Evolutionary conservation across 805 yeast species (phyloP), one percentile per base, ranked within the genome.

Genomic region (Saturnispora diversa): DNA sequence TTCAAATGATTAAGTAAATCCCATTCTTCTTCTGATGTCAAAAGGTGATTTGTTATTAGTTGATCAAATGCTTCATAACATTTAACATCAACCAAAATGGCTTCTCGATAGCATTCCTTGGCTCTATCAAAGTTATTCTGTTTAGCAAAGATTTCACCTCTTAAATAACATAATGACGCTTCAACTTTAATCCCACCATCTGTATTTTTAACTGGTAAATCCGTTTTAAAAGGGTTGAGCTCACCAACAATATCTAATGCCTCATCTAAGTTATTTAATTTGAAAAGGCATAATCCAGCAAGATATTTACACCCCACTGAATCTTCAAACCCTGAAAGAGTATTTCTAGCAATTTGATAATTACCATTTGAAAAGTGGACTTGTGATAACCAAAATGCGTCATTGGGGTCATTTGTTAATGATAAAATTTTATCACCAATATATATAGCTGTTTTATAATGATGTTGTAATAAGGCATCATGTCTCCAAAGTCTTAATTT

Each of bases 351-450:
- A 25, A 96, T 68, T 30, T 80, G 70, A 59, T 76, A 87, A 54
- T 83, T 75, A 9, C 90, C 90, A 42, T 75, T 76, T 42, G 77
- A 67, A 58, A 77, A 85, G 57, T 82, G 78, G 4, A 84, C 94
- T 63, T 90, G 96, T 0, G 95, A 96, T 23, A 90, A 68, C 96
- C 97, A 88, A 59, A 86, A 90, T 9, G 96, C 96, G 57, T 90
- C 97, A 53, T 81, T 84, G 11, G 95, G 83, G 54, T 88, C 96
- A 44, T 72, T 70, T 0, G 97, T 87, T 45, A 92, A 63, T 1
- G 87, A 74, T 31, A 85, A 69, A 6, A 92, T 84, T 52, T 88
- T 90, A 62, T 92, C 95, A 12, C 95, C 97, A 21, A 92, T 74
- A 56, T 78, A 86, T 51, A 82, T 90, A 0, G 97, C 97, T 0